A percentile compares a stretch with the other conserved stretches of the same genome.
Evolutionary conservation across 441 rosid genomes (phyloP).

Genomic region (Arabidopsis hybrid): DNA sequence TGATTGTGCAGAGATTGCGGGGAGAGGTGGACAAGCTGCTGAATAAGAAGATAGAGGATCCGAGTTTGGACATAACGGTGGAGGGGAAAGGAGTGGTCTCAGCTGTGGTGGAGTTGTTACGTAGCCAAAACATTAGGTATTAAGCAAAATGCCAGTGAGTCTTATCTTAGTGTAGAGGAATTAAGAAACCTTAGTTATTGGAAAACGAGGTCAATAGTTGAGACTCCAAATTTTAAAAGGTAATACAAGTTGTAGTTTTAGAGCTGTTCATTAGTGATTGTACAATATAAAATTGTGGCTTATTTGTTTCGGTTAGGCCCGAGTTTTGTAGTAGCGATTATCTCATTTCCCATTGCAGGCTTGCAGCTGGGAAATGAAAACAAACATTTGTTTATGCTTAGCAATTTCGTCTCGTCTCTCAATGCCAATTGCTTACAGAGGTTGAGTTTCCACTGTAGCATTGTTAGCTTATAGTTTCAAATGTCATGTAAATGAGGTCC

Average conservation of each 20-base stretch:
- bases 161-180: slow-evolving; percentile 8
- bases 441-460: background rate
- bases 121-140: slow-evolving; percentile 54
- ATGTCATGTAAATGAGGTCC: background rate
- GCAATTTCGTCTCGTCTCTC: background rate
- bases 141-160: slow-evolving; percentile 17
- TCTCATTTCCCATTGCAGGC: background rate
- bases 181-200: background rate
- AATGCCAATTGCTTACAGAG: background rate
- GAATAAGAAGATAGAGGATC: slow-evolving; percentile 87
- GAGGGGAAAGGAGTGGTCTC: slow-evolving; percentile 93
- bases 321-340: background rate
- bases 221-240: background rate
- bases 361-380: background rate
- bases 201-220: background rate
- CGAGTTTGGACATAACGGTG: slow-evolving; percentile 70
- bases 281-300: background rate
- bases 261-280: slow-evolving; percentile 10
- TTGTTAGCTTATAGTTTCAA: background rate
- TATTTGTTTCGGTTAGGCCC: background rate
- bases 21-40: slow-evolving; percentile 84
- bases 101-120: slow-evolving; percentile 86
- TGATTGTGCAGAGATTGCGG: slow-evolving; percentile 67
- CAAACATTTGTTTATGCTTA: background rate
- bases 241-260: background rate